Percentiles rank a stretch among this genome's conserved stretches.
phyloP scores from a whole-genome alignment of 805 yeast genomes.

The Lachancea waltii region DNA sequence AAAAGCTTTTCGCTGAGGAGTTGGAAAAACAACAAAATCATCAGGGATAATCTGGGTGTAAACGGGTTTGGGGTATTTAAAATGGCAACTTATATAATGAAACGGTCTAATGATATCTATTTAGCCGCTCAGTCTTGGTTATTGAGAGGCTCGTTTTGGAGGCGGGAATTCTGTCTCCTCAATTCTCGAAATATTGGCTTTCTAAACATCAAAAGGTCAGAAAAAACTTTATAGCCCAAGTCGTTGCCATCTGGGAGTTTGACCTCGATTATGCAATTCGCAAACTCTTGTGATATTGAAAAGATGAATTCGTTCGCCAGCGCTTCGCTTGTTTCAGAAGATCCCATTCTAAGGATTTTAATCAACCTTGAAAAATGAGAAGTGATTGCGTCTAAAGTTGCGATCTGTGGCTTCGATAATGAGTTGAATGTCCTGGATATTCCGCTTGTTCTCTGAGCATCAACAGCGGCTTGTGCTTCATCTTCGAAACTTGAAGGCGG shows the following conservation, averaged over 20 bases:
- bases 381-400: constrained; percentile 73
- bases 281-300: constrained; percentile 60
- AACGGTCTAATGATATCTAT: not conserved
- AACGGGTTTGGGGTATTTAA: not conserved
- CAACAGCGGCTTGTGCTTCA: constrained; percentile 21
- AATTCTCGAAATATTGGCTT: constrained; percentile 61
- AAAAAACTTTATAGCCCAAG: constrained; percentile 50
- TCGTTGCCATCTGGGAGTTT: constrained; percentile 49
- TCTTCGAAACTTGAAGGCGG: constrained; percentile 27
- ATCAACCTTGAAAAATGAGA: constrained; percentile 67
- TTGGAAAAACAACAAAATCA: constrained; percentile 2
- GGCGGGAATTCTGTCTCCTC: constrained; percentile 32
- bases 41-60: not conserved
- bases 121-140: not conserved
- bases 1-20: constrained; percentile 23
- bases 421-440: constrained; percentile 60
- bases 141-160: constrained; percentile 9
- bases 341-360: constrained; percentile 42
- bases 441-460: constrained; percentile 46
- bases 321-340: constrained; percentile 28
- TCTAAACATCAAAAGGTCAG: constrained; percentile 55
- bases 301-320: constrained; percentile 35
- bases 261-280: constrained; percentile 46
- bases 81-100: not conserved
- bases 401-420: constrained; percentile 63